Percentiles rank a stretch among this genome's conserved stretches.
Conservation (phyloP, 2,329 filamentous ascomycete species). For the Aspergillus quadrilineatus region DNA sequence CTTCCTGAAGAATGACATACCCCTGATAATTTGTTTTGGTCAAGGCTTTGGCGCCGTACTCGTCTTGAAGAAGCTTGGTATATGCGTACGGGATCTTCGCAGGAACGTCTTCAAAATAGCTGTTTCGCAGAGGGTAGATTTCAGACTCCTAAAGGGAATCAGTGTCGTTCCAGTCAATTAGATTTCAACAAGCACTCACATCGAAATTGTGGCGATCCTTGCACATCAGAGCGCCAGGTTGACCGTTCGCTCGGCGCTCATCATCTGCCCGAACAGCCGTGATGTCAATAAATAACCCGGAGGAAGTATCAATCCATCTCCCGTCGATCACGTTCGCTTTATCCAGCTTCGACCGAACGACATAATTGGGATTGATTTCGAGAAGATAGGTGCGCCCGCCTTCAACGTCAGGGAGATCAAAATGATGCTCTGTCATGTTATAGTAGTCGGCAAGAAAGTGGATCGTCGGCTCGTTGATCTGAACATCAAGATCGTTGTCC, state of each 20-base stretch:
- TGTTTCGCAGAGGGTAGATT: slow-evolving; percentile 58
- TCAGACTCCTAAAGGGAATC: slow-evolving; percentile 41
- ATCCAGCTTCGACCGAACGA: slow-evolving; percentile 47
- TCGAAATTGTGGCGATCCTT: slow-evolving; percentile 59
- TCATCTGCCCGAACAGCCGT: slow-evolving; percentile 54
- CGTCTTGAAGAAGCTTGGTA: slow-evolving; percentile 52
- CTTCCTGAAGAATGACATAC: slow-evolving; percentile 23
- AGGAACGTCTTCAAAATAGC: slow-evolving; percentile 53
- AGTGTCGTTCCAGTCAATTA: slow-evolving; percentile 2
- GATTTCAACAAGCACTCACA: slow-evolving; percentile 24
- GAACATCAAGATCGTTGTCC: slow-evolving; percentile 62
- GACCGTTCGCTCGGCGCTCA: slow-evolving; percentile 38
- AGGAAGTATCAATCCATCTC: slow-evolving; percentile 60
- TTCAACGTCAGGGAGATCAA: slow-evolving; percentile 38
- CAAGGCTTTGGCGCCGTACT: slow-evolving; percentile 54
- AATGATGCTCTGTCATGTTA: slow-evolving; percentile 61
- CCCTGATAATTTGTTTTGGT: slow-evolving; percentile 47
- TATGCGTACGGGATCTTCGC: slow-evolving; percentile 60
- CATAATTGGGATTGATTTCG: slow-evolving; percentile 60
- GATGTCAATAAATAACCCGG: slow-evolving; percentile 62
- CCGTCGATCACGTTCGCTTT: slow-evolving; percentile 58
- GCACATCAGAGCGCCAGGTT: slow-evolving; percentile 50
- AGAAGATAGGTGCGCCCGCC: slow-evolving; percentile 52
- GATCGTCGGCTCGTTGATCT: slow-evolving; percentile 56
- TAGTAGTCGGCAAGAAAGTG: slow-evolving; percentile 58